Evolutionary conservation across 1,139 yeast genomes (phyloP), one percentile per base, ranked within the genome.

Genomic region (Candida sp.): DNA sequence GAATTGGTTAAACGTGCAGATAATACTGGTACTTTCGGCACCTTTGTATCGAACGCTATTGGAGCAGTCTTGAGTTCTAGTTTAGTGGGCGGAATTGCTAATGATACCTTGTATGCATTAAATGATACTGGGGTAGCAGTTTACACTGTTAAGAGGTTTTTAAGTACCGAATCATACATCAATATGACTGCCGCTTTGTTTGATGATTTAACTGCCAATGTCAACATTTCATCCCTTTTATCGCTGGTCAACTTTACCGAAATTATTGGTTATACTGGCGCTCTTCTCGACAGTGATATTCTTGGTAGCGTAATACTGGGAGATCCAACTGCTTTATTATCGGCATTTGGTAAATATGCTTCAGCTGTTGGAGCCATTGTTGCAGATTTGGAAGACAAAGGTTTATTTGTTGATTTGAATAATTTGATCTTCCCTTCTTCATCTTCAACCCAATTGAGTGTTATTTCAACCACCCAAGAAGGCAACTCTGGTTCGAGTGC

Each of bases 41-140:
- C 51, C 2, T 66, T 73, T 45, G 55, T 60, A 29, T 56, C 58
- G n/a, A 71, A 71, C 49, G 41, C 66, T 11, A 57, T 60, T 15
- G 61, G 64, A 3, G 47, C 65, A 1, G 51, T 67, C 29, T 57
- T 73, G 46, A 51, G 57, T 27, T 69, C 75, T 2, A 44, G 55
- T n/a, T 27, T 63, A 4, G 60, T 70, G 40, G 54, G 54, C 32
- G 47, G 52, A 36, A 50, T 64, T 4, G 55, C 70, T 21, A 53
- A 51, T 23, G 71, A 63, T 42, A 52, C 61, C 6, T 54, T 68
- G 37, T 56, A 59, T 40, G 73, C 77, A 4, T 64, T 73, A 45
- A 73, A 73, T 55, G 70, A 71, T 46, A 71, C 78, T 6, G 75
- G 73, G 7, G 57, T 73, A 42, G 65, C 64, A n/a, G 70, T 68